phyloP scores from a whole-genome alignment of 2,329 filamentous ascomycete genomes.

The Phialemoniopsis sp. region DNA sequence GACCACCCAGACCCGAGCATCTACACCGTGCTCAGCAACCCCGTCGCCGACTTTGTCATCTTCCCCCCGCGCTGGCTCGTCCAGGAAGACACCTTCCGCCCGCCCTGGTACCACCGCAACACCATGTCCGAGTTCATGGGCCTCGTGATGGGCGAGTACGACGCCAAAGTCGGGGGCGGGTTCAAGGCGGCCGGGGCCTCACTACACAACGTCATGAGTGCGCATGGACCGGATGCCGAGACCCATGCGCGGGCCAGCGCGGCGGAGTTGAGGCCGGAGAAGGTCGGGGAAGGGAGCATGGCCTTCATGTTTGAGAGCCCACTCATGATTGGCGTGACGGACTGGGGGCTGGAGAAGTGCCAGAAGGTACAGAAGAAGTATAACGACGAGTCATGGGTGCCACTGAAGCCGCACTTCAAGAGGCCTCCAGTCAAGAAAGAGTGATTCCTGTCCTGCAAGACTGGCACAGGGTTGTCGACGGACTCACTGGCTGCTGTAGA shows the following conservation, averaged over 20 bases:
- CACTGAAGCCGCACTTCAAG: too few species aligned
- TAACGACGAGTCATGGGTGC: slow-evolving; percentile 72
- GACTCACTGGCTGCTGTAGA: too few species aligned
- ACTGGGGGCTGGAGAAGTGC: slow-evolving; percentile 62
- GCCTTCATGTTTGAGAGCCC: slow-evolving; percentile 69
- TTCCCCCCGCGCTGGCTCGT: slow-evolving; percentile 71
- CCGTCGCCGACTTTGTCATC: slow-evolving; percentile 68
- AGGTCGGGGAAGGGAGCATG: slow-evolving; percentile 58
- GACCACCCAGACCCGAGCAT: slow-evolving; percentile 78
- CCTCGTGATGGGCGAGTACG: slow-evolving; percentile 53
- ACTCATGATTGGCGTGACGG: slow-evolving; percentile 67
- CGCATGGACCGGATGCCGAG: slow-evolving; percentile 57
- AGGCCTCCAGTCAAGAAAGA: too few species aligned
- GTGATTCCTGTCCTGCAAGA: too few species aligned
- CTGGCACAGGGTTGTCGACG: too few species aligned
- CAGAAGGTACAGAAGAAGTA: slow-evolving; percentile 62
- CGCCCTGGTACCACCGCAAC: slow-evolving; percentile 70
- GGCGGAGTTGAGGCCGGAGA: slow-evolving; percentile 47
- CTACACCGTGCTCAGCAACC: slow-evolving; percentile 67
- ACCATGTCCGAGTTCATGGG: slow-evolving; percentile 65
- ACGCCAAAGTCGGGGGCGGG: slow-evolving; percentile 56
- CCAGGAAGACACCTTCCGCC: slow-evolving; percentile 65
- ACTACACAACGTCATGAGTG: slow-evolving; percentile 69
- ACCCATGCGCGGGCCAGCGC: slow-evolving; percentile 53
- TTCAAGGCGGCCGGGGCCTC: slow-evolving; percentile 56